Percentiles rank a stretch among this genome's conserved stretches.
Conservation (phyloP, 305 asterid genomes). For the Solanum hybrid region DNA sequence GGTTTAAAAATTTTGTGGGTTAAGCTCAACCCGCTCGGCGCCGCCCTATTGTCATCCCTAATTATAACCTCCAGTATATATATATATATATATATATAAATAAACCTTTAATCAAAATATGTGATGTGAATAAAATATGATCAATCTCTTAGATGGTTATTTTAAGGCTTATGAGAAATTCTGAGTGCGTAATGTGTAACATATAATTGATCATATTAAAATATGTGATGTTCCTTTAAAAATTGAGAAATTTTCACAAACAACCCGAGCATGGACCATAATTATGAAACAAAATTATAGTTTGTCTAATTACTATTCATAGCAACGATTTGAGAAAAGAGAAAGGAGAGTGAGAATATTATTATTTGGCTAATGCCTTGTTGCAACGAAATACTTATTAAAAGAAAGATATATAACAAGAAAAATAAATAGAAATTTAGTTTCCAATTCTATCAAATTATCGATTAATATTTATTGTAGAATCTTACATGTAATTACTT, state of each 20-base stretch:
- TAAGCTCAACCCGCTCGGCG: no score
- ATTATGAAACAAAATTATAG: neutral
- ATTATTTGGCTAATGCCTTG: neutral
- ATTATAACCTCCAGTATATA: no score
- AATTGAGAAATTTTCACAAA: neutral
- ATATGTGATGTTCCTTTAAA: neutral
- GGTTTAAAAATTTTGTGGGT: no score
- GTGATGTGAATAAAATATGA: no score
- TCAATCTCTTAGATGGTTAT: no score
- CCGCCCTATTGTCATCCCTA: no score
- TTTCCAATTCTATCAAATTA: neutral
- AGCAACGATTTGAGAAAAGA: no score
- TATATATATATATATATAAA: no score
- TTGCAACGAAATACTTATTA: neutral
- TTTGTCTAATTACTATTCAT: neutral
- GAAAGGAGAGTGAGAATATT: neutral
- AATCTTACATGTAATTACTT: neutral
- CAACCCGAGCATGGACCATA: neutral
- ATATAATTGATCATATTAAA: neutral
- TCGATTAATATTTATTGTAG: neutral
- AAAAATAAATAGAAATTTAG: neutral
- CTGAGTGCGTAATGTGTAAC: neutral
- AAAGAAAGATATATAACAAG: neutral
- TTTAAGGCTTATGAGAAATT: neutral
- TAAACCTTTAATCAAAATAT: no score